A percentile compares a stretch with the other conserved stretches of the same genome.
These are phyloP conservation scores for Graphilbum fragrans DNA, from an alignment of 2,329 filamentous ascomycete genomes.

Conservation along the genomic window DNA sequence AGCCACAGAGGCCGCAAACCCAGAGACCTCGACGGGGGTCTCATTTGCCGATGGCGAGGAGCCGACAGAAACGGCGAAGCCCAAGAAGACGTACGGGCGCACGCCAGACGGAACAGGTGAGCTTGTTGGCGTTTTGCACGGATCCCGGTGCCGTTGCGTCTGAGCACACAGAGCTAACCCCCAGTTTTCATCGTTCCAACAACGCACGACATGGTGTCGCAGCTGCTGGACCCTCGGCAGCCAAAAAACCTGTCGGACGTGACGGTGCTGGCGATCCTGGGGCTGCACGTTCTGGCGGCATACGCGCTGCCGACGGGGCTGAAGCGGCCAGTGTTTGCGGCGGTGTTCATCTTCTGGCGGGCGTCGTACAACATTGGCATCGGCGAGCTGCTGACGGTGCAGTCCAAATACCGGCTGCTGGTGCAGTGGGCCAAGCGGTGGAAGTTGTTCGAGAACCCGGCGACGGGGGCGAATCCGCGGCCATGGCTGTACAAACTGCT, in stretches of 20 bases:
- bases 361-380: conserved; percentile 89
- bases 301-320: conserved; percentile 58
- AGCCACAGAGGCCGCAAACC: not conserved
- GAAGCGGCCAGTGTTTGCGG: conserved; percentile 67
- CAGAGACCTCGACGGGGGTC: not conserved
- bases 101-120: conserved; percentile 84
- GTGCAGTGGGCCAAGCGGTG: conserved; percentile 80
- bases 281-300: conserved; percentile 59
- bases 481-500: conserved; percentile 74
- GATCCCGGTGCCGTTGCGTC: no score
- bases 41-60: not conserved
- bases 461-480: conserved; percentile 68
- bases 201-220: conserved; percentile 98
- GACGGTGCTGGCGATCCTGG: conserved; percentile 67
- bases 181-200: conserved; percentile 89
- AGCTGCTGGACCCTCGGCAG: conserved; percentile 85
- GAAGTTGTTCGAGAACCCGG: conserved; percentile 74
- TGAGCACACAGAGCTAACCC: not conserved
- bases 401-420: conserved; percentile 79
- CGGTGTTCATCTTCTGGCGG: conserved; percentile 85
- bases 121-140: no score
- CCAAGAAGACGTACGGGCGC: conserved; percentile 74
- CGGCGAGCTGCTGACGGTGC: conserved; percentile 74
- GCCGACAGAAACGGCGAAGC: conserved; percentile 12
- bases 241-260: conserved; percentile 90